Base-by-base conservation (phyloP, 306 rosid species). In the Cicer arietinum region DNA sequence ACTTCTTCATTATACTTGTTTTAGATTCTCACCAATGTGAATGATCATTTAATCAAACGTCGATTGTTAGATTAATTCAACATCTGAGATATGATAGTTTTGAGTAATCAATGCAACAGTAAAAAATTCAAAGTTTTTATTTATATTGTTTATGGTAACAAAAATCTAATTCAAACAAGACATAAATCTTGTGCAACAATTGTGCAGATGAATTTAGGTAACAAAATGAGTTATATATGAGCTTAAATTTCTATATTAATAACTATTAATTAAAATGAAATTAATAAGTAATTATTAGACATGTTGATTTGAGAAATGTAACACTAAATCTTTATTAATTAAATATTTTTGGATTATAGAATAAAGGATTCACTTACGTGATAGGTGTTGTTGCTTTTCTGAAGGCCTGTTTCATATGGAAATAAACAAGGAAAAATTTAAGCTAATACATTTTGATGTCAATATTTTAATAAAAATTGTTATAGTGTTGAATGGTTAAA, bases 321-420 rank as follows among this genome's bases (percentile, higher is more conserved):
- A 54, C 22, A 10, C 12, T 12, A 61, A 59, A 1, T 7, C 30
- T 77, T 60, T 41, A 48, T 25, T 44, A 8, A 7, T 3, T 20
- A 20, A 20, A 43, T 52, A 45, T 6, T 56, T 56, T 14, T 35
- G 35, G 45, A 10, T 25, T 13, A 10, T 11, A 6, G 5, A 67
- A 67, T 10, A 59, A 10, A 59, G 6, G 13, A 63, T 64, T 4
- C 7, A 47, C 85, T 77, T 81, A 81, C 85, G 10, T 3, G 2
- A 35, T 0, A 1, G 66, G 58, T 5, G 81, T 1, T 14, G 75
- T 7, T 40, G 30, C 0, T 56, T 35, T 81, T 12, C 30, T 77
- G 52, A 2, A 48, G 7, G 52, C 82, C 85, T 81, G 51, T 71
- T n/a, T 18, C 69, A 76, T 30, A 30, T 3, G 6, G 16, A 7